Evolutionary conservation across 2,329 filamentous ascomycete genomes (phyloP).

Genomic region (Bipolaris cookei): DNA sequence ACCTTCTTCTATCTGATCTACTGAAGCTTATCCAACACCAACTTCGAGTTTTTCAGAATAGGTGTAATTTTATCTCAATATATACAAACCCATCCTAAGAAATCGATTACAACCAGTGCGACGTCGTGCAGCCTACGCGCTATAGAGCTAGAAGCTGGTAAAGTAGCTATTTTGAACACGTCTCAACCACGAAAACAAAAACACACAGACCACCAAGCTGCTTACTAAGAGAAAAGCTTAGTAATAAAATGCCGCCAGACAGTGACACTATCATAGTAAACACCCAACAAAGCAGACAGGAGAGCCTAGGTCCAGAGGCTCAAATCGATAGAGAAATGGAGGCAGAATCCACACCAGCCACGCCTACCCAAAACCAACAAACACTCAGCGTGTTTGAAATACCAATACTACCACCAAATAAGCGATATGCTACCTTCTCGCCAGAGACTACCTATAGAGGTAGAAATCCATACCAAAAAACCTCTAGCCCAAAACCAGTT

Average conservation of each 20-base stretch:
- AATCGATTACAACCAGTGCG: not conserved
- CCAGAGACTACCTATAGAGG: not conserved
- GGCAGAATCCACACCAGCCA: too few relatives aligned
- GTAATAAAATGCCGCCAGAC: too few relatives aligned
- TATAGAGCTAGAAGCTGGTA: not conserved
- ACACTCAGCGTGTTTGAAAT: not conserved
- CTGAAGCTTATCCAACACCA: not conserved
- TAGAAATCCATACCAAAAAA: not conserved
- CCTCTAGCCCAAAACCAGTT: not conserved
- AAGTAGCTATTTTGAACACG: not conserved
- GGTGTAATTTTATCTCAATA: not conserved
- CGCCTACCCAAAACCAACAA: not conserved
- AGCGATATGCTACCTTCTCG: not conserved
- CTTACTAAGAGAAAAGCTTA: too few relatives aligned
- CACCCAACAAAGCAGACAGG: too few relatives aligned
- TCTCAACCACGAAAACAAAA: not conserved
- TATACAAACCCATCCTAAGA: not conserved
- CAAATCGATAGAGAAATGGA: too few relatives aligned
- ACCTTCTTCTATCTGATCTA: too few relatives aligned
- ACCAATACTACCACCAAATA: not conserved
- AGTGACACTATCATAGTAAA: too few relatives aligned
- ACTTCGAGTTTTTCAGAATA: not conserved
- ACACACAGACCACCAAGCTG: too few relatives aligned
- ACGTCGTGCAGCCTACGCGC: not conserved
- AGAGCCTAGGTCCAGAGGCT: too few relatives aligned